Percentiles rank a stretch among this genome's conserved stretches.
These are phyloP conservation scores for Glycine tomentella DNA, from an alignment of 306 rosid species.

Conservation along the genomic window DNA sequence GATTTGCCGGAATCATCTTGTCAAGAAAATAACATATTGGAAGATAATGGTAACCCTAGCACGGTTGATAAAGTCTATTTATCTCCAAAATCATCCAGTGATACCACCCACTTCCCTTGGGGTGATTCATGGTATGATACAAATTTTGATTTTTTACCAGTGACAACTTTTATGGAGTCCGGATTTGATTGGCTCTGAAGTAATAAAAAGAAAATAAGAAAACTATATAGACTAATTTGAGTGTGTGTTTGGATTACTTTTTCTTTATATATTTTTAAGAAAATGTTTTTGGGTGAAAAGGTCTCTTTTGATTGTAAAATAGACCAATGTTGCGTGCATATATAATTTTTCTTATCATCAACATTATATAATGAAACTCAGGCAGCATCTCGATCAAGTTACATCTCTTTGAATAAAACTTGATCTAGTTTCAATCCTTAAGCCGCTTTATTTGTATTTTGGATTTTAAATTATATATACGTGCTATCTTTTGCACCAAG, in stretches of 20 bases:
- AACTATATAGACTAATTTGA: background rate
- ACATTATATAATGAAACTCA: background rate
- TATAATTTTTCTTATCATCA: background rate
- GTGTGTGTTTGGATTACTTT: conserved; percentile 15
- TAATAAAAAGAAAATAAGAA: background rate
- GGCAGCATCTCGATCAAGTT: background rate
- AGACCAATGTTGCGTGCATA: background rate
- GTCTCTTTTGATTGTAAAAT: conserved; percentile 6
- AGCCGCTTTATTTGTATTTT: background rate
- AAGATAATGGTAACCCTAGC: background rate
- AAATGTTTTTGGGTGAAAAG: background rate
- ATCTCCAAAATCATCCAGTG: conserved; percentile 30
- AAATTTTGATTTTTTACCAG: conserved; percentile 46
- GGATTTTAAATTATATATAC: background rate
- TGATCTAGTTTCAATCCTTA: background rate
- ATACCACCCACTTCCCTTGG: conserved; percentile 28
- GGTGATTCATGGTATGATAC: conserved; percentile 47
- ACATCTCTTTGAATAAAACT: background rate
- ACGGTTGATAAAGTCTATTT: background rate
- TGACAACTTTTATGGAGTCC: conserved; percentile 43
- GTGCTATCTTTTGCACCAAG: background rate
- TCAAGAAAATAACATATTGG: conserved; percentile 30
- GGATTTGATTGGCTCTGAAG: conserved; percentile 56
- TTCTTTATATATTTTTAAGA: background rate
- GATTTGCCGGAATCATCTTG: conserved; percentile 46